Evolutionary conservation across 345 rosid genomes (phyloP), one percentile per base, ranked within the genome.

Genomic region (Lepidium didymum): DNA sequence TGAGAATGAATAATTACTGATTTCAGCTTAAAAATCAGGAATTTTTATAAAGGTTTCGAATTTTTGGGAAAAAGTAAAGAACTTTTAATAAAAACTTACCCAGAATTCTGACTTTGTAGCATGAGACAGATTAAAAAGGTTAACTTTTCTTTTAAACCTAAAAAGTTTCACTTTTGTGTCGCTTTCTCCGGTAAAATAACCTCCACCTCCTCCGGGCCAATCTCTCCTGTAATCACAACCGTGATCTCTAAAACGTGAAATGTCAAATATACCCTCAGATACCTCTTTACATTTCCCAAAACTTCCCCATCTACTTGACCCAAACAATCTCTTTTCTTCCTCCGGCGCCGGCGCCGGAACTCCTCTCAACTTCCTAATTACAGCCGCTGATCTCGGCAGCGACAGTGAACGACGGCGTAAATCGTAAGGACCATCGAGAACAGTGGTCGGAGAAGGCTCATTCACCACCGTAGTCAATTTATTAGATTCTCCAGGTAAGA

Each of bases 281-380:
- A 14, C 55, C 11, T 67, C 83, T 40, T 64, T 76, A 31, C 74
- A 64, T 51, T 62, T 84, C 81, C 43, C 78, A 34, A 80, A 68
- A 57, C 75, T 74, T 14, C 78, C 81, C 92, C 91, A 81, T 71
- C 89, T 67, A 27, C 75, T 68, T 2, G 89, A 87, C 55, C 80
- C 81, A 42, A 82, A 77, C 50, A 60, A 2, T 8, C 65, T 70
- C 74, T 59, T 61, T 14, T 70, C 82, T 34, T 70, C 78, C 12
- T 4, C 74, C 56, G 61, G 68, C 58, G 52, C 52, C 71, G 47
- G 76, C 57, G 65, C 80, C 43, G 70, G 70, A 19, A 64, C 76
- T 45, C 76, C 70, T 56, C 76, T 56, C 16, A 72, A 1, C 7
- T 66, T 68, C 52, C 64, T 43, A 29, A 80, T 69, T 1, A 84